Evolutionary conservation across 306 rosid species (phyloP).

Genomic region (Aeschynomene evenia): DNA sequence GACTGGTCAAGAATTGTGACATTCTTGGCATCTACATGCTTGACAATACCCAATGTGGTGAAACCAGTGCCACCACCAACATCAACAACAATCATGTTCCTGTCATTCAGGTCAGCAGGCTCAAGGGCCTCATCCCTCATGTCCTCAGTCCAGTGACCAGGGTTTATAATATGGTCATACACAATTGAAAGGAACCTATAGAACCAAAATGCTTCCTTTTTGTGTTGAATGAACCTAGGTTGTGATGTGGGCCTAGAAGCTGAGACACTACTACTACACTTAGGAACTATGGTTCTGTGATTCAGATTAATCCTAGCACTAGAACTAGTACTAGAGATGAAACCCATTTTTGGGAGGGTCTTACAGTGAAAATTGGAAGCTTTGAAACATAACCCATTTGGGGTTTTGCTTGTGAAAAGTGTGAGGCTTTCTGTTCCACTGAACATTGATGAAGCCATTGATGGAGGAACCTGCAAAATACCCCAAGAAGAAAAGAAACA

Average conservation of each 20-base stretch:
- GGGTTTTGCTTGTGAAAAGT: slow-evolving; percentile 41
- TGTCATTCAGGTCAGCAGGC: slow-evolving; percentile 72
- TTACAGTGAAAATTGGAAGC: slow-evolving; percentile 49
- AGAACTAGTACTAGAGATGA: slow-evolving; percentile 14
- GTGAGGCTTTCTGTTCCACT: slow-evolving; percentile 66
- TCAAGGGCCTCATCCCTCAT: slow-evolving; percentile 97
- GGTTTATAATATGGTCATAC: slow-evolving; percentile 85
- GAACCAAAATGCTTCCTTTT: slow-evolving; percentile 94
- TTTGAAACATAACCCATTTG: slow-evolving; percentile 46
- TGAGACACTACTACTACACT: slow-evolving; percentile 55
- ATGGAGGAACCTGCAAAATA: slow-evolving; percentile 16
- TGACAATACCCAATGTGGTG: slow-evolving; percentile 85
- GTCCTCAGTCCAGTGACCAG: slow-evolving; percentile 96
- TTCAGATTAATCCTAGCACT: slow-evolving; percentile 35
- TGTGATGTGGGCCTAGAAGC: slow-evolving; percentile 78
- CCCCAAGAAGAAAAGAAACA: neutral
- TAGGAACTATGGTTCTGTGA: slow-evolving; percentile 35
- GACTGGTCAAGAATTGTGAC: slow-evolving; percentile 95
- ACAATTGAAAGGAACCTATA: slow-evolving; percentile 87
- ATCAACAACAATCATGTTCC: slow-evolving; percentile 80
- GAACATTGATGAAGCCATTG: slow-evolving; percentile 74
- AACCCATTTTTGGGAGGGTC: slow-evolving; percentile 40
- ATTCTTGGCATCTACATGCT: slow-evolving; percentile 88
- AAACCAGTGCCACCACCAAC: slow-evolving; percentile 94
- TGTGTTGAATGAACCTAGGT: slow-evolving; percentile 92